phyloP scores from a whole-genome alignment of 2,329 filamentous ascomycete genomes.

The Epichloe gansuensis region DNA sequence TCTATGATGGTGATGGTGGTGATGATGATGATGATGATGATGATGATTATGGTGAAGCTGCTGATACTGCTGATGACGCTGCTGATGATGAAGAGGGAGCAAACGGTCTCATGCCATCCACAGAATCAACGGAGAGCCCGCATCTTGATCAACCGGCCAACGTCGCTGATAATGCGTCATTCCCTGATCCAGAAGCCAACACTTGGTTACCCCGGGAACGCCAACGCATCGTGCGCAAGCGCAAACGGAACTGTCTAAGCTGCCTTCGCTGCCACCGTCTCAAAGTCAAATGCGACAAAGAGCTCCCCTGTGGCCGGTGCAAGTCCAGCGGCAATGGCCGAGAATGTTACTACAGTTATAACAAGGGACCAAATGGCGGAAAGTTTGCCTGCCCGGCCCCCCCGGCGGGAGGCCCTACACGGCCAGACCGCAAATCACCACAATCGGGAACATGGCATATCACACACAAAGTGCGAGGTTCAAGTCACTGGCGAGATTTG shows the following conservation, averaged over 20 bases:
- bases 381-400: conserved; percentile 21
- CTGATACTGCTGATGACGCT: not conserved
- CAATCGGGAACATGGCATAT: conserved; percentile 21
- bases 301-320: conserved; percentile 23
- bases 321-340: conserved; percentile 21
- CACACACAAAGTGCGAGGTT: conserved; percentile 21
- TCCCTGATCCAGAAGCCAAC: conserved; percentile 1
- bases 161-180: conserved; percentile 5
- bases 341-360: conserved; percentile 25
- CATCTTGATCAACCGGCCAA: conserved; percentile 9
- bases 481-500: conserved; percentile 24
- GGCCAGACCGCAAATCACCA: conserved; percentile 11
- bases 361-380: conserved; percentile 23
- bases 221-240: conserved; percentile 19
- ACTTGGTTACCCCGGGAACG: conserved; percentile 1
- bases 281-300: conserved; percentile 26
- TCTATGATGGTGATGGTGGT: no score
- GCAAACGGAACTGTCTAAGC: conserved; percentile 24
- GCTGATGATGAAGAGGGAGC: conserved; percentile 2
- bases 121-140: conserved; percentile 16
- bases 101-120: conserved; percentile 18
- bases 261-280: conserved; percentile 24
- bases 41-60: no score
- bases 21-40: no score
- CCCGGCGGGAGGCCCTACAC: conserved; percentile 14